phyloP scores from a whole-genome alignment of 2,329 filamentous ascomycete genomes.

The Cladophialophora psammophila region DNA sequence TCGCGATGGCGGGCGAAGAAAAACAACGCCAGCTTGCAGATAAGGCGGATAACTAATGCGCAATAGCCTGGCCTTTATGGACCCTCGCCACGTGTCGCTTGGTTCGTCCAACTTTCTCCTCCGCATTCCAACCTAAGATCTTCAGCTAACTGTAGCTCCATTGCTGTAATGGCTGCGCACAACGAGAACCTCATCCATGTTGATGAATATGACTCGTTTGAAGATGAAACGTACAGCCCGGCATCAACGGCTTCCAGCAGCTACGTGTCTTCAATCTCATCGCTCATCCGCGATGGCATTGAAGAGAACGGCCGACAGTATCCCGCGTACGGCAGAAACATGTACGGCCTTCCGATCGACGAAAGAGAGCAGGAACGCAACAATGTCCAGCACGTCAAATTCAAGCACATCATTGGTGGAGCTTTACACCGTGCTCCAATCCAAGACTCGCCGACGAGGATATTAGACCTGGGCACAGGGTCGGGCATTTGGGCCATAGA shows the following conservation, averaged over 20 bases:
- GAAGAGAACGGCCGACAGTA: constrained; percentile 24
- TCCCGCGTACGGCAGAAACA: constrained; percentile 22
- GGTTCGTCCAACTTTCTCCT: neutral
- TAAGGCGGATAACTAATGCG: neutral
- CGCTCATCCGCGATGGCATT: constrained; percentile 21
- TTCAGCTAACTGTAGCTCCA: neutral
- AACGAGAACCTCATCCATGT: neutral
- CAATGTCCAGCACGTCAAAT: constrained; percentile 27
- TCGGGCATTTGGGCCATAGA: constrained; percentile 43
- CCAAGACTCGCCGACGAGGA: constrained; percentile 17
- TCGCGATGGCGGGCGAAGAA: neutral
- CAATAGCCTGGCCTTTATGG: neutral
- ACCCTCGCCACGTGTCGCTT: neutral
- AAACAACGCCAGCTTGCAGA: neutral
- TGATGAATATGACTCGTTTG: neutral
- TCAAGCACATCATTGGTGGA: constrained; percentile 22
- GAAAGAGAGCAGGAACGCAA: constrained; percentile 31
- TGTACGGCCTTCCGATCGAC: constrained; percentile 31
- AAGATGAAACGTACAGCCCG: neutral
- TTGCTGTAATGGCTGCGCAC: neutral
- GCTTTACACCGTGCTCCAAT: constrained; percentile 26
- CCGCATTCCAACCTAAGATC: neutral
- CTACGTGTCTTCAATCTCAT: constrained; percentile 23
- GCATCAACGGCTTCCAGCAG: neutral
- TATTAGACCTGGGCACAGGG: constrained; percentile 33